Evolutionary conservation across 2,329 filamentous ascomycete genomes (phyloP).

Genomic region (Rhinocladiella mackenziei): DNA sequence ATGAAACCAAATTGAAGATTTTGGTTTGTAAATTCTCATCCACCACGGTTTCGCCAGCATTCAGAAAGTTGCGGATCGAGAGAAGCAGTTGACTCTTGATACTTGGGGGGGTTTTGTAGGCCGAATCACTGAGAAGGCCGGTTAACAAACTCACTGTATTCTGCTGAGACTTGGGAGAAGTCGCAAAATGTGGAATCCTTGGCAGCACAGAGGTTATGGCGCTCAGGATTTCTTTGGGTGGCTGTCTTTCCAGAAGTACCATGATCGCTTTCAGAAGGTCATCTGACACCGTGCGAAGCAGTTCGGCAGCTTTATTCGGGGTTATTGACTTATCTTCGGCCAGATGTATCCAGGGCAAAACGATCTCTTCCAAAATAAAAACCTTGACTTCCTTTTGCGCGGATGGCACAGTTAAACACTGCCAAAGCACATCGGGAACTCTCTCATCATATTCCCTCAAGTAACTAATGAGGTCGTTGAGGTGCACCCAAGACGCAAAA

Average conservation of each 20-base stretch:
- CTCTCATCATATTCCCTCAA: slow-evolving; percentile 58
- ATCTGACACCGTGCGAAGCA: slow-evolving; percentile 16
- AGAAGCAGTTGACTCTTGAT: slow-evolving; percentile 24
- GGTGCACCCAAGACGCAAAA: slow-evolving; percentile 73
- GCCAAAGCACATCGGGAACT: slow-evolving; percentile 67
- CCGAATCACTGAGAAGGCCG: slow-evolving; percentile 43
- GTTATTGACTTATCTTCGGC: slow-evolving; percentile 58
- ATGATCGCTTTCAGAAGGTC: slow-evolving; percentile 73
- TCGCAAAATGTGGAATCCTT: slow-evolving; percentile 19
- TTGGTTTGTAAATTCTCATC: slow-evolving; percentile 57
- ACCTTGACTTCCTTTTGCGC: slow-evolving; percentile 83
- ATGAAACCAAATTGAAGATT: slow-evolving; percentile 70
- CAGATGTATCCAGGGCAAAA: slow-evolving; percentile 49
- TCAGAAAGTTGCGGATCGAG: slow-evolving; percentile 19
- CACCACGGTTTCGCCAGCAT: slow-evolving; percentile 3
- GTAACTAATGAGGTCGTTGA: slow-evolving; percentile 63
- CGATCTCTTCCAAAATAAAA: slow-evolving; percentile 69
- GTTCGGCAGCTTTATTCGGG: slow-evolving; percentile 10
- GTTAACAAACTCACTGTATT: slow-evolving; percentile 20
- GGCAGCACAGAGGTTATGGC: slow-evolving; percentile 22
- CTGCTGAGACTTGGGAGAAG: slow-evolving; percentile 13
- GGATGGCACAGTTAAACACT: slow-evolving; percentile 66
- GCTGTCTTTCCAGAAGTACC: slow-evolving; percentile 58
- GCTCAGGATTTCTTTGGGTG: slow-evolving; percentile 22
- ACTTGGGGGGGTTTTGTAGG: slow-evolving; percentile 19